Evolutionary conservation across 768 basidiomycete genomes (phyloP).

Genomic region (Vishniacozyma victoriae): DNA sequence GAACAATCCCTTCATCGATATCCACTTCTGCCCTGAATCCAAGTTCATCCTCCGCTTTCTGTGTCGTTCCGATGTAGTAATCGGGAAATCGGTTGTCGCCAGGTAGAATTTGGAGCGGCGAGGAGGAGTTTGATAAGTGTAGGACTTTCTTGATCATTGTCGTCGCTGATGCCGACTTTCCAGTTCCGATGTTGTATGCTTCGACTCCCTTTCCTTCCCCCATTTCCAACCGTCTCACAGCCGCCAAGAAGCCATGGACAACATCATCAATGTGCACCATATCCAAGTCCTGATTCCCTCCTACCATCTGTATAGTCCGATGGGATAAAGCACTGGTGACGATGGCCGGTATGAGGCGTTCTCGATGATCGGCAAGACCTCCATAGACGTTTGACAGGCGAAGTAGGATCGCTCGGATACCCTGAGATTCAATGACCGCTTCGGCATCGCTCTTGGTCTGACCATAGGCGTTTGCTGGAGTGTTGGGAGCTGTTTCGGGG

Average conservation of each 20-base stretch:
- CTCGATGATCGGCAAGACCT: slow-evolving; percentile 22
- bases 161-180: slow-evolving; percentile 13
- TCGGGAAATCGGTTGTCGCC: slow-evolving; percentile 13
- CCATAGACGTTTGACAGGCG: slow-evolving; percentile 35
- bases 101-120: slow-evolving; percentile 30
- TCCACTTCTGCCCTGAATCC: slow-evolving; percentile 24
- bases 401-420: slow-evolving; percentile 15
- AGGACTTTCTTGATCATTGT: slow-evolving; percentile 29
- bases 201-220: slow-evolving; percentile 6
- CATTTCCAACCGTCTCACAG: slow-evolving; percentile 20
- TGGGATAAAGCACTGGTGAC: slow-evolving; percentile 25
- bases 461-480: slow-evolving; percentile 26
- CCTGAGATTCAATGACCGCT: slow-evolving; percentile 3
- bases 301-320: slow-evolving; percentile 33
- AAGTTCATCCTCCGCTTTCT: slow-evolving; percentile 15
- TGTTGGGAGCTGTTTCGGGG: slow-evolving; percentile 10
- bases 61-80: slow-evolving; percentile 5
- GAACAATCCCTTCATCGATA: slow-evolving; percentile 26
- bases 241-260: slow-evolving; percentile 27
- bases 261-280: slow-evolving; percentile 34
- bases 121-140: slow-evolving; percentile 25
- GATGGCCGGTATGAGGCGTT: slow-evolving; percentile 32
- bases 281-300: slow-evolving; percentile 12
- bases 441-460: slow-evolving; percentile 26
- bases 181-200: slow-evolving; percentile 29